phyloP scores from a whole-genome alignment of 306 rosid genomes.

The Luffa aegyptiaca region DNA sequence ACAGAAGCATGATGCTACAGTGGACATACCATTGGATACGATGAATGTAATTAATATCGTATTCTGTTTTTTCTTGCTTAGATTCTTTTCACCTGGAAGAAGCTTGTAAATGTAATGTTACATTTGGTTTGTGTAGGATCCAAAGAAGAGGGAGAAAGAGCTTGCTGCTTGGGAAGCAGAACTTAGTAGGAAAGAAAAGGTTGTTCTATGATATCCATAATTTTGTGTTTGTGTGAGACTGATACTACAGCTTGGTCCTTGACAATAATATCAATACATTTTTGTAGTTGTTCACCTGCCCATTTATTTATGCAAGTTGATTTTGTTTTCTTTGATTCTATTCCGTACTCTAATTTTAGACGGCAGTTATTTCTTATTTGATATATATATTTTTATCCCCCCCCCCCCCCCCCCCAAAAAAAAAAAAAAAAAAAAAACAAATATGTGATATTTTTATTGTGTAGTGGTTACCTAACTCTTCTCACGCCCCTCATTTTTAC shows the following conservation, averaged over 20 bases:
- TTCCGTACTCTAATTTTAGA: background rate
- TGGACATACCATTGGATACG: constrained; percentile 78
- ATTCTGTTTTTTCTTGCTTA: background rate
- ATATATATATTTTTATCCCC: background rate
- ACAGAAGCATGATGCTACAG: constrained; percentile 83
- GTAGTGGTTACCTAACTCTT: constrained; percentile 15
- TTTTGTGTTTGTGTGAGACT: background rate
- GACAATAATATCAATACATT: constrained; percentile 3
- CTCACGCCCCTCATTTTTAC: constrained; percentile 18
- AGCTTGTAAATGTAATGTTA: constrained; percentile 16
- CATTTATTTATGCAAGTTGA: background rate
- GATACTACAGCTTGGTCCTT: background rate
- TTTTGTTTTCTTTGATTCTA: background rate
- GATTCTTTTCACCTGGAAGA: constrained; percentile 2
- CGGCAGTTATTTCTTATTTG: background rate
- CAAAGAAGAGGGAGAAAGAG: constrained; percentile 70
- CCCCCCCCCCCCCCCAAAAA: background rate
- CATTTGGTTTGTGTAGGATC: constrained; percentile 40
- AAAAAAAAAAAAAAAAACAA: background rate
- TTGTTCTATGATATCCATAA: constrained; percentile 4
- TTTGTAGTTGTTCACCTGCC: background rate
- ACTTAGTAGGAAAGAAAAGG: constrained; percentile 79
- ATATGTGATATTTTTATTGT: background rate
- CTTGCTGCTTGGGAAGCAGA: constrained; percentile 93
- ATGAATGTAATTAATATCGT: constrained; percentile 36